Percentiles rank a stretch among this genome's conserved stretches.
These are phyloP conservation scores for Saposhnikovia divaricata DNA, from an alignment of 129 eudicot genomes.

Conservation along the genomic window DNA sequence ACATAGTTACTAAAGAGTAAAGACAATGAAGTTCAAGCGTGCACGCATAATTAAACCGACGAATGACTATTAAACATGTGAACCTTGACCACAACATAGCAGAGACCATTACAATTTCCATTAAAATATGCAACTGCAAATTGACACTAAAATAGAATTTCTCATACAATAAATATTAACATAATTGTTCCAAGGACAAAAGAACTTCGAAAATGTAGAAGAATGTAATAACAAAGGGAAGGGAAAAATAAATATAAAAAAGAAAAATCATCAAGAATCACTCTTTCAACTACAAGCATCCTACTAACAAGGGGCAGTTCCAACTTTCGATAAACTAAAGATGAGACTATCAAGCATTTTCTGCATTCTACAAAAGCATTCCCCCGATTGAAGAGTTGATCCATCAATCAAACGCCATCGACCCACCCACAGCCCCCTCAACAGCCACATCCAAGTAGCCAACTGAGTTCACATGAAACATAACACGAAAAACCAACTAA, in stretches of 20 bases:
- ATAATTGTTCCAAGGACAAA: conserved; percentile 2
- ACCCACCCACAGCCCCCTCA: not conserved
- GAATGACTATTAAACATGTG: not conserved
- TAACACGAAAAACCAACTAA: conserved; percentile 8
- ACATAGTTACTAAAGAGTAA: no score
- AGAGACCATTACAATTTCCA: not conserved
- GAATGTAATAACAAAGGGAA: not conserved
- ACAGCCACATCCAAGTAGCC: conserved; percentile 1
- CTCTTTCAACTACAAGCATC: not conserved
- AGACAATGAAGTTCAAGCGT: not conserved
- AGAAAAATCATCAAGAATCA: not conserved
- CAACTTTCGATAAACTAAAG: not conserved
- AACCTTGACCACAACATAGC: not conserved
- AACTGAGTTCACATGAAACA: not conserved
- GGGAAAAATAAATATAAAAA: not conserved
- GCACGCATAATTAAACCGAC: not conserved
- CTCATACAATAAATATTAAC: conserved; percentile 5
- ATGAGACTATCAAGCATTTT: not conserved
- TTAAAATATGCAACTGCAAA: conserved; percentile 17
- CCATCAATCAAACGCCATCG: not conserved
- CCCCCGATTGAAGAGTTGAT: not conserved
- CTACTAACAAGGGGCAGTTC: not conserved
- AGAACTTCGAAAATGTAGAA: not conserved
- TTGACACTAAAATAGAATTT: not conserved
- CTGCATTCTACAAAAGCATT: not conserved